Conservation (phyloP, 116 monocot genomes). For the Cymodocea nodosa region DNA sequence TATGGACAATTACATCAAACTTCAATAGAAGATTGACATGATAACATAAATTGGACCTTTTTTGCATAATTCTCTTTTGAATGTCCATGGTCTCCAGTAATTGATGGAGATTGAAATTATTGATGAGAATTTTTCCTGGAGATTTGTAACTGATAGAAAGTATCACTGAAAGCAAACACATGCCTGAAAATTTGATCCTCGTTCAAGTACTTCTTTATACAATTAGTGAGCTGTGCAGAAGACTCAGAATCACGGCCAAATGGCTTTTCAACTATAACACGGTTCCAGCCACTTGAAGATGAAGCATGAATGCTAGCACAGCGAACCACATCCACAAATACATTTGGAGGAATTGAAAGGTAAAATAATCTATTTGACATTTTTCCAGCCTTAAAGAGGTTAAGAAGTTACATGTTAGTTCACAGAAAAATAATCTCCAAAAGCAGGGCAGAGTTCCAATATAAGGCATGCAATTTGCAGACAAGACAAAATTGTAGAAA, state of each 20-base stretch:
- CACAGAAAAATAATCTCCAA: background rate
- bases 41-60: background rate
- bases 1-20: constrained; percentile 1
- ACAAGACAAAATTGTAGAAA: too few species aligned
- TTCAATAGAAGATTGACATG: background rate
- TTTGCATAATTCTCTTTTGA: background rate
- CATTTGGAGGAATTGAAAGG: constrained; percentile 61
- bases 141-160: background rate
- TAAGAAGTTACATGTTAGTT: background rate
- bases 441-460: background rate
- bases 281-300: constrained; percentile 53
- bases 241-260: constrained; percentile 63
- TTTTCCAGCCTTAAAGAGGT: constrained; percentile 23
- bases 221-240: constrained; percentile 36
- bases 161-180: background rate
- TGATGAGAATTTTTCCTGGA: too few species aligned
- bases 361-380: constrained; percentile 52
- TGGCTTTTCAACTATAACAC: constrained; percentile 73
- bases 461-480: too few species aligned
- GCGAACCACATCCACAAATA: constrained; percentile 48
- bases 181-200: constrained; percentile 75
- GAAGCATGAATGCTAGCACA: constrained; percentile 33
- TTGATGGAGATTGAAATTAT: background rate
- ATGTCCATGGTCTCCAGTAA: background rate
- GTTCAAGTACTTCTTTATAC: constrained; percentile 34